Base-by-base conservation (phyloP, 768 basidiomycete species). In the Tylopilus felleus region DNA sequence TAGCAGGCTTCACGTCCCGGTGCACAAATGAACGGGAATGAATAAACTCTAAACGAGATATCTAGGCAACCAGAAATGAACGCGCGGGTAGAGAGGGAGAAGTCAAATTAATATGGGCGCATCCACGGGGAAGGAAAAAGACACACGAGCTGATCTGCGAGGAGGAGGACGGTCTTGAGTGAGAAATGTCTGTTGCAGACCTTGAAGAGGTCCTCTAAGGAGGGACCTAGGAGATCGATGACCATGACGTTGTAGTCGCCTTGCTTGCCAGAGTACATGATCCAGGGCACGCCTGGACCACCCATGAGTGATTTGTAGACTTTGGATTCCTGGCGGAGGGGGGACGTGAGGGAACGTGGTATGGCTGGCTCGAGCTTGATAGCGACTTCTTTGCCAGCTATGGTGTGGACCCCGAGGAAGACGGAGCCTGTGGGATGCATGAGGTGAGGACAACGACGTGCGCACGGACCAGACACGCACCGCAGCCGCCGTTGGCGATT, bases 181-280 rank as follows among this genome's bases (percentile, higher is more conserved):
- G 86, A 86, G 70, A 99, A 98, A 65, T 91, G 88, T 53, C 90
- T 84, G 75, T 94, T 94, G 70, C 89, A 92, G 74, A 84, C 82
- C 68, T 90, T 87, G 78, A 92, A 92, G 47, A 91, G 80, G 72
- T 92, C 90, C 61, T 93, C 90, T 47, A 93, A 76, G 3, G 86
- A 87, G 4, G 95, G 93, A 0, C 96, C 96, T 36, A 99, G 82
- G 25, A 98, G 81, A 77, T 98, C 96, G 65, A 98, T 93, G 66
- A 98, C 91, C 80, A 99, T 90, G 63, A 98, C 94, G 66, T 98
- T 98, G 75, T 94, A 98, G 71, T 94, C 85, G 28, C 88, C 95
- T 66, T 95, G 86, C 56, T 83, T 86, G 28, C 93, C 93, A 5
- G 87, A 91, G 84, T 90, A 93, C 78, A 93, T 85, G 58, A 94